Evolutionary conservation across 495 filamentous ascomycete species (phyloP).

Genomic region (Parathielavia appendiculata): DNA sequence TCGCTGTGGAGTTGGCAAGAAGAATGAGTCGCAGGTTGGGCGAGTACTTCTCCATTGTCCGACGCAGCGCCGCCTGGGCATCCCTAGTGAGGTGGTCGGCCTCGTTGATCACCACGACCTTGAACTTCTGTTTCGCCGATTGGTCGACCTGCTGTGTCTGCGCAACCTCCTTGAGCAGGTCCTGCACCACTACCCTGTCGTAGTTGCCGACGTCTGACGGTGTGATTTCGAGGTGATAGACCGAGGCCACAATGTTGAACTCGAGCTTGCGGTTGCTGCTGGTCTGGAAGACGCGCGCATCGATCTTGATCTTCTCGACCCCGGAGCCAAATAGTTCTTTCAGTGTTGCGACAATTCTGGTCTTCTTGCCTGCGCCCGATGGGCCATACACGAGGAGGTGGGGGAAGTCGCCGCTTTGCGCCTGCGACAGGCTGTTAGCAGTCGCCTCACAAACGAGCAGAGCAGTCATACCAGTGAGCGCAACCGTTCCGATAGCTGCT

Average conservation of each 20-base stretch:
- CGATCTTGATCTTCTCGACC: constrained; percentile 96
- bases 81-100: constrained; percentile 93
- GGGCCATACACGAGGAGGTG: constrained; percentile 96
- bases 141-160: constrained; percentile 97
- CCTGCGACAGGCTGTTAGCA: constrained; percentile 47
- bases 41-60: constrained; percentile 99
- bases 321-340: constrained; percentile 89
- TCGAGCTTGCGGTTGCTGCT: constrained; percentile 93
- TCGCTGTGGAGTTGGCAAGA: constrained; percentile 88
- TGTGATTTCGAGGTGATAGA: constrained; percentile 97
- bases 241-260: constrained; percentile 94
- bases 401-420: constrained; percentile 93
- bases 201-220: constrained; percentile 96
- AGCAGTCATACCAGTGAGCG: constrained; percentile 66
- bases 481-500: constrained; percentile 80
- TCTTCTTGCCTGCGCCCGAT: constrained; percentile 96
- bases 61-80: constrained; percentile 88
- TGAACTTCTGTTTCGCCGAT: constrained; percentile 83
- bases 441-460: background rate
- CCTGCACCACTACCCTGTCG: constrained; percentile 91
- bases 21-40: constrained; percentile 89
- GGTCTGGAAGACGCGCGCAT: constrained; percentile 91
- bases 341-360: constrained; percentile 86
- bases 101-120: constrained; percentile 98
- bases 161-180: constrained; percentile 93